Conservation (phyloP, 148 eudicot species). For the Fagopyrum esculentum region DNA sequence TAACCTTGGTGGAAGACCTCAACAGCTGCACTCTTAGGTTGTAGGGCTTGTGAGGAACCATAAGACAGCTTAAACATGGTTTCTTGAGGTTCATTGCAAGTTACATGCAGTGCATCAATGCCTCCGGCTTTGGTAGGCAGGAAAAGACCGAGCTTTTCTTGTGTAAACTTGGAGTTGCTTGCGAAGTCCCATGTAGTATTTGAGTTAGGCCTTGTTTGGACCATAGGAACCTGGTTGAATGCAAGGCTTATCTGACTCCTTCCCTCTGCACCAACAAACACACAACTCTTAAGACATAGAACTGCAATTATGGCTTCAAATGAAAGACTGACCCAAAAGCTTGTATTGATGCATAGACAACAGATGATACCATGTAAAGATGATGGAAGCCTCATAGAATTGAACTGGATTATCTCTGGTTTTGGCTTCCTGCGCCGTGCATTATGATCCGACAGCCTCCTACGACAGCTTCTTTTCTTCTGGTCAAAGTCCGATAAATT, state of each 20-base stretch:
- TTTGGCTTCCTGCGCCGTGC: slow-evolving; percentile 89
- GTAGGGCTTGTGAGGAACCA: slow-evolving; percentile 34
- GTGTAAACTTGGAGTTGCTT: slow-evolving; percentile 40
- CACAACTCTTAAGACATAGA: neutral
- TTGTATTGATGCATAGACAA: neutral
- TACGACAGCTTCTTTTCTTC: slow-evolving; percentile 89
- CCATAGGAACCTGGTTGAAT: slow-evolving; percentile 37
- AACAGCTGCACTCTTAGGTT: slow-evolving; percentile 38
- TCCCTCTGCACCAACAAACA: slow-evolving; percentile 38
- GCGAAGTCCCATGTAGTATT: slow-evolving; percentile 42
- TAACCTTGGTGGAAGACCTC: slow-evolving; percentile 56
- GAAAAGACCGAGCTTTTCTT: slow-evolving; percentile 30
- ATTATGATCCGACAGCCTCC: slow-evolving; percentile 88
- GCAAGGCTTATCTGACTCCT: slow-evolving; percentile 52
- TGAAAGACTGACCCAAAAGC: neutral
- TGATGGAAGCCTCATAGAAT: slow-evolving; percentile 45
- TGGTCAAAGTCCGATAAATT: slow-evolving; percentile 82
- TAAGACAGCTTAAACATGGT: slow-evolving; percentile 26
- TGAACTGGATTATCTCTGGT: slow-evolving; percentile 57
- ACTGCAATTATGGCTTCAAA: neutral
- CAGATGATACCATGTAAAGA: slow-evolving; percentile 42
- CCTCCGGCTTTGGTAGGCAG: slow-evolving; percentile 32
- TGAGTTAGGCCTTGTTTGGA: slow-evolving; percentile 35
- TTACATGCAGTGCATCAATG: slow-evolving; percentile 30
- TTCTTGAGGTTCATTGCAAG: slow-evolving; percentile 32